Evolutionary conservation across 495 filamentous ascomycete species (phyloP), one percentile per base, ranked within the genome.

Genomic region (Trypethelium eluteriae): DNA sequence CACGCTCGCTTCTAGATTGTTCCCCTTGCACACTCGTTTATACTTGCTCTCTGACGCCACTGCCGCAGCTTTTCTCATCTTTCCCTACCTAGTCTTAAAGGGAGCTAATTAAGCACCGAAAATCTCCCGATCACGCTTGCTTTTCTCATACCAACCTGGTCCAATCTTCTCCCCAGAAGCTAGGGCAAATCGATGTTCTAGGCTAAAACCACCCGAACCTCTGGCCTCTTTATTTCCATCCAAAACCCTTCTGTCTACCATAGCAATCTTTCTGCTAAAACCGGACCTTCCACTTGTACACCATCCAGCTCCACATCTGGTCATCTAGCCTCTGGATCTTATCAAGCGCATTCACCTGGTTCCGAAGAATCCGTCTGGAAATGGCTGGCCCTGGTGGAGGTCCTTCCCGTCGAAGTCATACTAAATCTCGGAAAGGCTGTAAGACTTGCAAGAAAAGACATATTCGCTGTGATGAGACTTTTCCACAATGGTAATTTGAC

Each of bases 361-460:
- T 14, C 53, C 25, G 32, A 3, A 36, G 18, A 35, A 7, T 14
- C 36, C 53, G 7, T 36, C 7, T 18, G 3, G 32, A 14, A 59
- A 89, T 89, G 87, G 86, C 87, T 76, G 86, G 87, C 75, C 85
- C 85, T 69, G 87, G 87, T 74, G 87, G 87, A 80, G 87, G 87
- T 78, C 87, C 87, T 76, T 85, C 86, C 65, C 79, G 87, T 73
- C 80, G 87, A 74, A 89, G 93, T 79, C 94, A 98, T 81, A 98
- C 95, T 70, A 98, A 98, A 79, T 97, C 93, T 62, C 86, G 94
- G 66, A 97, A 96, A 78, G 94, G 94, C 62, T 98, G 94, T 79
- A 92, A 91, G 71, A 96, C 91, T 39, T 98, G 94, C 84, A 98
- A 98, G 83, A 86, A 88, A 77, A 86, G 94, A 73, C 94, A 98